Conservation (phyloP, 2,329 filamentous ascomycete species). For the Seiridium unicorne region DNA sequence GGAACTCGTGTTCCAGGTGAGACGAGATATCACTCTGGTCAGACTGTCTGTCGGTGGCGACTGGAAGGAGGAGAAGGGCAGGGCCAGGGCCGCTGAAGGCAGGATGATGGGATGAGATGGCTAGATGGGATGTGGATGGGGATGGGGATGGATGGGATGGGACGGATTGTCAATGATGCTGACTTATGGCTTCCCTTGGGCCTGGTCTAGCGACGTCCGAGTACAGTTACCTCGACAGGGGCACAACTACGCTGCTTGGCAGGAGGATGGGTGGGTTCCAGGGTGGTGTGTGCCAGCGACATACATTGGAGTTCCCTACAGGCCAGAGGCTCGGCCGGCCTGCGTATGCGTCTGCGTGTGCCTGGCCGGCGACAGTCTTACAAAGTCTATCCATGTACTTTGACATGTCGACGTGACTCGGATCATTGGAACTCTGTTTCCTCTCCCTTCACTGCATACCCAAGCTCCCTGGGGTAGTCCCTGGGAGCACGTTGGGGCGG, state of each 20-base stretch:
- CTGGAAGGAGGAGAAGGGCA: too few species aligned
- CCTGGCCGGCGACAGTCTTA: background rate
- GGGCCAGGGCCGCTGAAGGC: background rate
- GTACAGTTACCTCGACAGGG: background rate
- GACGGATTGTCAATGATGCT: constrained; percentile 10
- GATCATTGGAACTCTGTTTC: too few species aligned
- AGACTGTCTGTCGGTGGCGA: too few species aligned
- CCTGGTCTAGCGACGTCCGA: background rate
- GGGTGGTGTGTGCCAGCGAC: background rate
- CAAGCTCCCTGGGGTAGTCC: too few species aligned
- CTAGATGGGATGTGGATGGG: background rate
- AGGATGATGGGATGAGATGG: constrained; percentile 1
- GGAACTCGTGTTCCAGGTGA: too few species aligned
- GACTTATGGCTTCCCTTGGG: constrained; percentile 3
- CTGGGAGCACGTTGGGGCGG: too few species aligned
- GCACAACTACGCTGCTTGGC: background rate
- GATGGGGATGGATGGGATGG: background rate
- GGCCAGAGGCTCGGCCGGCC: too few species aligned
- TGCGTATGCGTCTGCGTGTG: background rate
- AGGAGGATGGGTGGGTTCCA: background rate
- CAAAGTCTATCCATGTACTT: background rate
- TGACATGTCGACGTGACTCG: background rate
- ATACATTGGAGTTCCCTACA: background rate
- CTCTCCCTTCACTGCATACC: too few species aligned
- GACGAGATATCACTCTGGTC: too few species aligned